Conservation (phyloP, 495 filamentous ascomycete genomes). For the Daldinia bambusicola region DNA sequence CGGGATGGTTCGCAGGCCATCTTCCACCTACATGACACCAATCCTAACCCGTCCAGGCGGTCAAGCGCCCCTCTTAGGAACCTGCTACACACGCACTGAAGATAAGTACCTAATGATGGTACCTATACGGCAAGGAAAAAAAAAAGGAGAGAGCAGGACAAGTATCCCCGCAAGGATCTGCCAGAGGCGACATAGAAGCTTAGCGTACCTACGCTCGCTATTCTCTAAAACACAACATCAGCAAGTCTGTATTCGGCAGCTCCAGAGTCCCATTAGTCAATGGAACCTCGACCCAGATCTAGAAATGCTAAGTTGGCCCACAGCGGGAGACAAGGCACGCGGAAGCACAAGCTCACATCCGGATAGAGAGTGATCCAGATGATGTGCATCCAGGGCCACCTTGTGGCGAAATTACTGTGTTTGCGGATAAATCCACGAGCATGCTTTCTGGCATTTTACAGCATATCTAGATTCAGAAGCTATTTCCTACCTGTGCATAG, state of each 20-base stretch:
- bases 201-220: conserved; percentile 20
- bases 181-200: conserved; percentile 33
- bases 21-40: conserved; percentile 40
- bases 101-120: conserved; percentile 25
- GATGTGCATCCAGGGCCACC: conserved; percentile 46
- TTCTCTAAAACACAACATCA: conserved; percentile 26
- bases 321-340: conserved; percentile 48
- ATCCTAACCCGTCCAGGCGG: conserved; percentile 41
- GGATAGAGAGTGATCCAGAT: conserved; percentile 45
- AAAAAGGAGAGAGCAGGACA: conserved; percentile 10
- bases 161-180: conserved; percentile 37
- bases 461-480: conserved; percentile 42
- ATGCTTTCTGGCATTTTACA: conserved; percentile 38
- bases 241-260: conserved; percentile 45
- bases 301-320: conserved; percentile 46
- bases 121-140: conserved; percentile 21
- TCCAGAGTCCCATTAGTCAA: conserved; percentile 46
- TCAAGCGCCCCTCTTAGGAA: conserved; percentile 24
- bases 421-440: conserved; percentile 43
- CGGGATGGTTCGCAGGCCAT: conserved; percentile 37
- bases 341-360: conserved; percentile 46
- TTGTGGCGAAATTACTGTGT: conserved; percentile 48
- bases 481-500: conserved; percentile 31
- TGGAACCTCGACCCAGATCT: conserved; percentile 47
- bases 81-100: conserved; percentile 25